phyloP scores from a whole-genome alignment of 305 asterid species.

The Fraxinus greggii region DNA sequence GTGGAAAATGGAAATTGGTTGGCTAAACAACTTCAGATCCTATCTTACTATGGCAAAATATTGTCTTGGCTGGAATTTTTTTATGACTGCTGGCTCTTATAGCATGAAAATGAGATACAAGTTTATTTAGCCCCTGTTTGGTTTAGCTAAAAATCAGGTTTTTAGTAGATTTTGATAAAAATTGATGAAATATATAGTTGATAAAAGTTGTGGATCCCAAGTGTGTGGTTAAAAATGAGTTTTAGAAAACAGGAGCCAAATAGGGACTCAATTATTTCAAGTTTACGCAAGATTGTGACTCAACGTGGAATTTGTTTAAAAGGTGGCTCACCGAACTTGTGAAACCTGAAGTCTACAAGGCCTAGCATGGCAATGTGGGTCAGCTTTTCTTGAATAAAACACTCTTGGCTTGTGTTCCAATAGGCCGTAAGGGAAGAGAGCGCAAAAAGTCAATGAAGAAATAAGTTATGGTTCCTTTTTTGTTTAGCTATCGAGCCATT shows the following conservation, averaged over 20 bases:
- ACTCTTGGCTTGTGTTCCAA: conserved; percentile 66
- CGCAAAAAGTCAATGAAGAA: conserved; percentile 30
- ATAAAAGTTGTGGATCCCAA: too few species aligned
- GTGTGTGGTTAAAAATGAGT: too few species aligned
- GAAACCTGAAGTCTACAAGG: conserved; percentile 73
- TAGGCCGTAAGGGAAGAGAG: conserved; percentile 64
- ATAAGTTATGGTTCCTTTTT: neutral
- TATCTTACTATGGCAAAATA: neutral
- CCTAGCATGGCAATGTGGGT: conserved; percentile 85
- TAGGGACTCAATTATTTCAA: neutral
- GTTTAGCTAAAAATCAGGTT: too few species aligned
- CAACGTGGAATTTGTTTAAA: neutral
- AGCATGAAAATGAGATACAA: neutral
- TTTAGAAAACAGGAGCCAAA: too few species aligned
- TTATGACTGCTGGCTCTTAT: neutral
- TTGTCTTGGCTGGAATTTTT: neutral
- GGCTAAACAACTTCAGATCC: neutral
- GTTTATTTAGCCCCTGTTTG: too few species aligned
- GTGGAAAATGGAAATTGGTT: neutral
- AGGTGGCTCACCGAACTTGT: conserved; percentile 62
- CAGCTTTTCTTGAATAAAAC: conserved; percentile 82
- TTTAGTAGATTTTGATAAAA: neutral
- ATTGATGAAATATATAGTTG: too few species aligned
- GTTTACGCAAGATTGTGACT: neutral
- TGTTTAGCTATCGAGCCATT: neutral